Evolutionary conservation across 2,329 filamentous ascomycete species (phyloP).

Genomic region (Penicillium sp.): DNA sequence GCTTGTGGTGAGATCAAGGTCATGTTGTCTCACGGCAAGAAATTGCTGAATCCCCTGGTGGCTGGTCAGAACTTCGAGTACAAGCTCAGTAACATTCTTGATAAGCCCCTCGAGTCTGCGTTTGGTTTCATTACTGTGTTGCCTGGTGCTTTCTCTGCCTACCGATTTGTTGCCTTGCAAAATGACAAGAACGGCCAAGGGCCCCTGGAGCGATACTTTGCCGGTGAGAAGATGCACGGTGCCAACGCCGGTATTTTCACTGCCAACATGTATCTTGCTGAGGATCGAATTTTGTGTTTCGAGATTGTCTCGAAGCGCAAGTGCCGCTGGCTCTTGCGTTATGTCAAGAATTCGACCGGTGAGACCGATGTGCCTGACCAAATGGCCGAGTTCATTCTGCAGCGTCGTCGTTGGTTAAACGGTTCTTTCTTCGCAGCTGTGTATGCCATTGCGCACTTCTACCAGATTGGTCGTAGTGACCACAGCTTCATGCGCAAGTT

Average conservation of each 20-base stretch:
- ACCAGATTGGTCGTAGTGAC: conserved; percentile 91
- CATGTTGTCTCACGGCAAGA: conserved; percentile 85
- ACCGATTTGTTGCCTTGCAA: conserved; percentile 89
- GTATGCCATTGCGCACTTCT: conserved; percentile 92
- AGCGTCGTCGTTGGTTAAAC: conserved; percentile 95
- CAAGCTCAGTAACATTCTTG: conserved; percentile 99
- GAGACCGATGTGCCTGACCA: conserved; percentile 96
- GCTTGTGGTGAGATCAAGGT: conserved; percentile 99
- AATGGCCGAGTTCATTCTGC: conserved; percentile 91
- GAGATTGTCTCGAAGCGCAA: conserved; percentile 97
- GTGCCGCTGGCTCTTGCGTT: conserved; percentile 95
- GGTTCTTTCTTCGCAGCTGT: conserved; percentile 97
- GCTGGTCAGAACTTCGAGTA: conserved; percentile 99
- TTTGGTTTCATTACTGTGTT: conserved; percentile 98
- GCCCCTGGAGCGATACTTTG: conserved; percentile 93
- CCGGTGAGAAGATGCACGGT: conserved; percentile 93
- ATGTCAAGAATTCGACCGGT: conserved; percentile 95
- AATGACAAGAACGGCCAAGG: conserved; percentile 95
- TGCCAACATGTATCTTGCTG: conserved; percentile 68
- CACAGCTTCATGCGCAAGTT: conserved; percentile 86
- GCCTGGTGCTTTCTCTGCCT: conserved; percentile 97
- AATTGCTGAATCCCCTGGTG: conserved; percentile 88
- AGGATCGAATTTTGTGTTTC: conserved; percentile 55
- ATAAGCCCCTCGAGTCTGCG: conserved; percentile 94
- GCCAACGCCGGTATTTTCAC: conserved; percentile 94